A percentile compares a stretch with the other conserved stretches of the same genome.
Evolutionary conservation across 192 early-diverging fungal genomes (phyloP).

Genomic region (Gonapodya prolifera): DNA sequence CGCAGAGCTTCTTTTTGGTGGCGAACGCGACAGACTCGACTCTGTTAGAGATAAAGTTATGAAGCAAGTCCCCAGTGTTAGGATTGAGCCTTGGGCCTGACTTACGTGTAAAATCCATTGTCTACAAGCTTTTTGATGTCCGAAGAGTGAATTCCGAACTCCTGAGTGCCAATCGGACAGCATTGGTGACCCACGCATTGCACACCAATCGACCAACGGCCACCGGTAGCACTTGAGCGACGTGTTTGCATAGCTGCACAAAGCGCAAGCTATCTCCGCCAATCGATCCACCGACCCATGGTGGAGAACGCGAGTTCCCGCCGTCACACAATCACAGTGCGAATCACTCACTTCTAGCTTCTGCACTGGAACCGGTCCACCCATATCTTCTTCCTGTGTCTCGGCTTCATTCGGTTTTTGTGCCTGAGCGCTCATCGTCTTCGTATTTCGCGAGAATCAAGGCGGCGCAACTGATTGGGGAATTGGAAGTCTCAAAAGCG

Average conservation of each 20-base stretch:
- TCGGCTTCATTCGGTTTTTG: conserved; percentile 4
- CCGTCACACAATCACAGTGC: not conserved
- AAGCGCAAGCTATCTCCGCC: not conserved
- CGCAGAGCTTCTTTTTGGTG: conserved; percentile 62
- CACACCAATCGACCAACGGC: too few relatives aligned
- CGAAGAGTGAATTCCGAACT: conserved; percentile 41
- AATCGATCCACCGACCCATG: not conserved
- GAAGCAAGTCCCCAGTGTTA: too few relatives aligned
- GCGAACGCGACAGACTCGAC: conserved; percentile 91
- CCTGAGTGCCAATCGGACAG: not conserved
- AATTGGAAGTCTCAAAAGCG: too few relatives aligned
- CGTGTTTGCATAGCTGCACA: not conserved
- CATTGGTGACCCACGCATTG: not conserved
- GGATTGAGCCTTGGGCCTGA: too few relatives aligned
- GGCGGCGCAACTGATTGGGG: too few relatives aligned
- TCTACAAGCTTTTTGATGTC: conserved; percentile 79
- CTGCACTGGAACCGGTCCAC: conserved; percentile 8
- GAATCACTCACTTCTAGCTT: conserved; percentile 3
- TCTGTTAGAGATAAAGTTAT: too few relatives aligned
- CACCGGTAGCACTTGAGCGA: not conserved
- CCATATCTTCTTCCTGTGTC: conserved; percentile 6
- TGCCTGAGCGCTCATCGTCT: too few relatives aligned
- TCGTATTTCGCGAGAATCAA: too few relatives aligned
- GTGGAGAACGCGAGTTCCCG: not conserved
- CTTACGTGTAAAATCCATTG: conserved; percentile 72